A percentile compares a stretch with the other conserved stretches of the same genome.
phyloP scores from a whole-genome alignment of 176 grass and related monocot species.

The Paspalum notatum region DNA sequence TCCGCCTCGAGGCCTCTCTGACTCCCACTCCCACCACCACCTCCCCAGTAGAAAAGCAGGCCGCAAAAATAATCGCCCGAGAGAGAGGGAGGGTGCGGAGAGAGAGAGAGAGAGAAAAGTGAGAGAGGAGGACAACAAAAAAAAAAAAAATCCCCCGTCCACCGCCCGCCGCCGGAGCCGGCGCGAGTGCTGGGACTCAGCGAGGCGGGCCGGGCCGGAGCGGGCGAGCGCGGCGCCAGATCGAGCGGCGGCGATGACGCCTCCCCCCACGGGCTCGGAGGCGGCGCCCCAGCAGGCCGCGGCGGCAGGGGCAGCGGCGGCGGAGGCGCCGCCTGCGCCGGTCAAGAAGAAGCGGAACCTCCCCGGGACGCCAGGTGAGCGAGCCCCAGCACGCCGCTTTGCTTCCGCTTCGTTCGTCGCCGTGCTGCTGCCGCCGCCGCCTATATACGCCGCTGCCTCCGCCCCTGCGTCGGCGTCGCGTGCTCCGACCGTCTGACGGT shows the following conservation, averaged over 20 bases:
- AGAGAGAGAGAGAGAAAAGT: not conserved
- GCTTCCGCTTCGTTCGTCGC: too few species aligned
- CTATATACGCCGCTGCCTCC: too few species aligned
- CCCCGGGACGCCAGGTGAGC: conserved; percentile 62
- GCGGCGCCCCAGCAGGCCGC: not conserved
- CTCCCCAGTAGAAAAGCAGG: conserved; percentile 36
- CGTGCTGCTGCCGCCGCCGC: not conserved
- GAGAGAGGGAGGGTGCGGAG: not conserved
- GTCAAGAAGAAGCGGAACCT: conserved; percentile 74
- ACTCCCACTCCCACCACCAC: conserved; percentile 9
- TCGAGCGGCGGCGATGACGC: conserved; percentile 43
- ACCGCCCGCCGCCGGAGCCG: conserved; percentile 28
- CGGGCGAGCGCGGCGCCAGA: conserved; percentile 15
- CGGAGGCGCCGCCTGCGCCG: conserved; percentile 7
- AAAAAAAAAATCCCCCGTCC: conserved; percentile 20
- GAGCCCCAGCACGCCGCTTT: too few species aligned
- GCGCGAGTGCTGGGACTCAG: conserved; percentile 2
- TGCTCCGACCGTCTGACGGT: conserved; percentile 8
- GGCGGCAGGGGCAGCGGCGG: not conserved
- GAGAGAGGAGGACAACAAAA: not conserved
- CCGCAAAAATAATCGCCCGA: conserved; percentile 22
- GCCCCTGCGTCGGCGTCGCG: not conserved
- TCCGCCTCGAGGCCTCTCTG: not conserved
- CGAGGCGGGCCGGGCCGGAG: not conserved
- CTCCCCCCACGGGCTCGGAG: conserved; percentile 30